phyloP scores from a whole-genome alignment of 768 basidiomycete genomes.

The Phanerochaete carnosa region DNA sequence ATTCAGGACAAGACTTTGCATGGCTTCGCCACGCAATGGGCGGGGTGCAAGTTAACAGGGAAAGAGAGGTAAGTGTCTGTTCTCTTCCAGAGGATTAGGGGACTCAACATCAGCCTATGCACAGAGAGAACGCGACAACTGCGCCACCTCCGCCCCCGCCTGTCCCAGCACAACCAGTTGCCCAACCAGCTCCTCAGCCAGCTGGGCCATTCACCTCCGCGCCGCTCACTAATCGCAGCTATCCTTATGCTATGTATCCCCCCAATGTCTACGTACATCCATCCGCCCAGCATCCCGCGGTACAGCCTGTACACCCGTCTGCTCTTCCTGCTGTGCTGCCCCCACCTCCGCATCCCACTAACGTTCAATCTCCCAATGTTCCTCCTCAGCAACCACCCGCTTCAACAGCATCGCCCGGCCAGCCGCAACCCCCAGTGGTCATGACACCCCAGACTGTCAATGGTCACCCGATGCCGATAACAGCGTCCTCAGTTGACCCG shows the following conservation, averaged over 20 bases:
- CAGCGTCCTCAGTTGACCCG: slow-evolving; percentile 11
- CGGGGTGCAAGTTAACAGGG: slow-evolving; percentile 77
- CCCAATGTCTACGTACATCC: background rate
- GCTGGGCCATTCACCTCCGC: background rate
- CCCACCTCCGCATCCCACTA: background rate
- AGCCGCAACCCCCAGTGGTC: background rate
- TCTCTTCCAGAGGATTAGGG: too few species aligned
- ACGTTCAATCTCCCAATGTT: background rate
- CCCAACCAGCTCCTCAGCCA: background rate
- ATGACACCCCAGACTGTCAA: slow-evolving; percentile 10
- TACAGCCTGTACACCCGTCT: slow-evolving; percentile 1
- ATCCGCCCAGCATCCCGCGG: background rate
- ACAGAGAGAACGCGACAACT: background rate
- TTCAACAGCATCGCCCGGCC: background rate
- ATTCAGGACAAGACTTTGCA: slow-evolving; percentile 65
- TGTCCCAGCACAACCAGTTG: background rate
- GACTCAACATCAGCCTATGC: background rate
- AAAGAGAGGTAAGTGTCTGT: slow-evolving; percentile 54
- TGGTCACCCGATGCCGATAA: slow-evolving; percentile 18
- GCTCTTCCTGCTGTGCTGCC: background rate
- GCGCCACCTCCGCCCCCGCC: slow-evolving; percentile 3
- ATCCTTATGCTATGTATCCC: background rate
- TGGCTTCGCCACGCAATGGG: slow-evolving; percentile 75
- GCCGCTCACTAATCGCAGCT: background rate
- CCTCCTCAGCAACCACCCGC: background rate